A percentile compares a stretch with the other conserved stretches of the same genome.
Conservation (phyloP, 768 basidiomycete species). For the Boletellus sp. region DNA sequence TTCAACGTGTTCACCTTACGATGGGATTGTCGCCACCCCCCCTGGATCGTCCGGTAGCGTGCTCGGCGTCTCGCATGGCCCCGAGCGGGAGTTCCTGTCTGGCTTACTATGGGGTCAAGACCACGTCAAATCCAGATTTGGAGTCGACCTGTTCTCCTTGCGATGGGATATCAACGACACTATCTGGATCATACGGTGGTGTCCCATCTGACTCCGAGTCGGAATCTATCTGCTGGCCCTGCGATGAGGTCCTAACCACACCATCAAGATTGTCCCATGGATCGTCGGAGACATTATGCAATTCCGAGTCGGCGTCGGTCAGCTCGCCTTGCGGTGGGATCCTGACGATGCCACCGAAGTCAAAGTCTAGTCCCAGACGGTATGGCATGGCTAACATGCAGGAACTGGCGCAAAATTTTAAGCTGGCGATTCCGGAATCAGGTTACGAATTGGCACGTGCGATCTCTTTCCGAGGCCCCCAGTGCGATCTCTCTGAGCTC, state of each 20-base stretch:
- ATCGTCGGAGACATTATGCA: background rate
- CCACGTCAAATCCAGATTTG: background rate
- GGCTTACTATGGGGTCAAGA: background rate
- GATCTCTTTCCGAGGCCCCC: background rate
- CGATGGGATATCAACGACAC: background rate
- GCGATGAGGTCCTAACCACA: background rate
- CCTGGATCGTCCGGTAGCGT: too few relatives aligned
- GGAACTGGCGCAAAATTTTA: background rate
- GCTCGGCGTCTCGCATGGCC: too few relatives aligned
- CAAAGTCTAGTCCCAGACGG: background rate
- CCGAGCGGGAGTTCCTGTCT: too few relatives aligned
- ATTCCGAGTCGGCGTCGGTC: background rate
- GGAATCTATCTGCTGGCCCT: background rate
- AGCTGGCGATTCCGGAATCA: background rate
- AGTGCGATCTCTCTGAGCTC: background rate
- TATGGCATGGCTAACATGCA: constrained; percentile 11
- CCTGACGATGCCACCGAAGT: background rate
- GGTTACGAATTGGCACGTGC: background rate
- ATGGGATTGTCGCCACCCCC: too few relatives aligned
- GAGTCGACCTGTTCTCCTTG: background rate
- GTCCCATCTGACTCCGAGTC: background rate
- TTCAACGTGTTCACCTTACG: too few relatives aligned
- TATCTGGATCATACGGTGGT: background rate
- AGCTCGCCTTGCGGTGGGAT: constrained; percentile 1
- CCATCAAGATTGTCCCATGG: background rate